phyloP scores from a whole-genome alignment of 2,329 filamentous ascomycete species.

The Truncatella angustata region DNA sequence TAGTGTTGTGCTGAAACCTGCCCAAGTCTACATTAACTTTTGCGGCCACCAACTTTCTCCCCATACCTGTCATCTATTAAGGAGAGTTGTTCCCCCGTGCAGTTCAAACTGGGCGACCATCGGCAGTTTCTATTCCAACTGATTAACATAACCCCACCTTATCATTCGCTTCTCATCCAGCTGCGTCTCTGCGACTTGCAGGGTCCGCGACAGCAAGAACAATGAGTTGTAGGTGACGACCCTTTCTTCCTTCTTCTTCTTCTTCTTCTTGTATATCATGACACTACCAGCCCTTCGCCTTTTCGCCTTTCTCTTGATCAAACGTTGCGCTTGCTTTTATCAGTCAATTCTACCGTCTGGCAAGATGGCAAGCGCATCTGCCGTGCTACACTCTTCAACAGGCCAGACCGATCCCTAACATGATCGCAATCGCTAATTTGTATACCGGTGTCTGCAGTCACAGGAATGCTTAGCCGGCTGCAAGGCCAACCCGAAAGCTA shows the following conservation, averaged over 20 bases:
- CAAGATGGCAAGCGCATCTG: too few species aligned
- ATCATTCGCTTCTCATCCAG: neutral
- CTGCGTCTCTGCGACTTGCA: constrained; percentile 8
- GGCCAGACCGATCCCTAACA: too few species aligned
- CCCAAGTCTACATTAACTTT: neutral
- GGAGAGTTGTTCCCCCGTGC: neutral
- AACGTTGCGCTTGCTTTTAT: neutral
- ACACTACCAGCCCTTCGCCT: neutral
- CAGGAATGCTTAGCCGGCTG: constrained; percentile 91
- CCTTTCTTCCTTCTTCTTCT: neutral
- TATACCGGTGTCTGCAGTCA: constrained; percentile 52
- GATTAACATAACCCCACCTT: neutral
- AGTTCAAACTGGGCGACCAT: neutral
- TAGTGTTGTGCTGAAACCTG: constrained; percentile 7
- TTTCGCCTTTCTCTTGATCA: neutral
- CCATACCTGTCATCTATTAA: neutral
- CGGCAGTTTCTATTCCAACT: neutral
- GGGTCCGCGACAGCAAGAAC: constrained; percentile 1
- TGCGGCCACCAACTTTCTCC: neutral
- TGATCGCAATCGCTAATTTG: constrained; percentile 4
- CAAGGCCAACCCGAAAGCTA: constrained; percentile 97
- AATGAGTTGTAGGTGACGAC: constrained; percentile 7
- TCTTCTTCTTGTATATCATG: neutral
- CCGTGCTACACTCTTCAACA: too few species aligned
- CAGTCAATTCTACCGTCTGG: neutral